Percentiles rank a stretch among this genome's conserved stretches.
Conservation (phyloP, 805 yeast species). For the Candida rishiriensis region DNA sequence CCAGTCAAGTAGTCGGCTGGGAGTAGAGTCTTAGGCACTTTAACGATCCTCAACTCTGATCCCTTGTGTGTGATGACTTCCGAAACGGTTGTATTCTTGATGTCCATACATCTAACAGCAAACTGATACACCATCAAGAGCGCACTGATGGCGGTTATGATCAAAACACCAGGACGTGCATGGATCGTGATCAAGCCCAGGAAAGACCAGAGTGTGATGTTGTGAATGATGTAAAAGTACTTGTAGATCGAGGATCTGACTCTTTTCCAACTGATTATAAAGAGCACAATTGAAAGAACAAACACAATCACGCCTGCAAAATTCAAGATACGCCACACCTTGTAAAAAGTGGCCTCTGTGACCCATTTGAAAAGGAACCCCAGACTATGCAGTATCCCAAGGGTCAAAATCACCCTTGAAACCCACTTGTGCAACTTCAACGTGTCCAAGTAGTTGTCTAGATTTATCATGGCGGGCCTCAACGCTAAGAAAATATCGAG, state of each 20-base stretch:
- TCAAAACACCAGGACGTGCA: conserved; percentile 64
- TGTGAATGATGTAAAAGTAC: conserved; percentile 54
- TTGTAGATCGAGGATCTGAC: conserved; percentile 48
- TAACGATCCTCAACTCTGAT: conserved; percentile 20
- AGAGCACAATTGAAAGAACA: conserved; percentile 31
- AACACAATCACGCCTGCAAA: conserved; percentile 49
- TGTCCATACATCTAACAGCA: conserved; percentile 26
- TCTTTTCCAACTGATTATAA: conserved; percentile 42
- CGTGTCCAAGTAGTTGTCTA: conserved; percentile 48
- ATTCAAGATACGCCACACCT: conserved; percentile 38
- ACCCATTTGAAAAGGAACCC: conserved; percentile 51
- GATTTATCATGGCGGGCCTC: conserved; percentile 48
- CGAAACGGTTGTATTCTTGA: conserved; percentile 16
- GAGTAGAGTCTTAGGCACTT: conserved; percentile 17
- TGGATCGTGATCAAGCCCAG: conserved; percentile 48
- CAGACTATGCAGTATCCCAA: conserved; percentile 46
- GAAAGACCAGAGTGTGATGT: conserved; percentile 42
- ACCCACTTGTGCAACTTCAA: conserved; percentile 67
- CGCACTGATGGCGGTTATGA: conserved; percentile 28
- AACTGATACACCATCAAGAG: conserved; percentile 35
- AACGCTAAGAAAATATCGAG: conserved; percentile 51
- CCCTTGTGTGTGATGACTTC: conserved; percentile 17
- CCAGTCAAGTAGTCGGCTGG: conserved; percentile 40
- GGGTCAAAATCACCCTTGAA: conserved; percentile 48
- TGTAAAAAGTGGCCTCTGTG: conserved; percentile 29